Evolutionary conservation across 495 filamentous ascomycete species (phyloP), one percentile per base, ranked within the genome.

Genomic region (Rhypophila decipiens): DNA sequence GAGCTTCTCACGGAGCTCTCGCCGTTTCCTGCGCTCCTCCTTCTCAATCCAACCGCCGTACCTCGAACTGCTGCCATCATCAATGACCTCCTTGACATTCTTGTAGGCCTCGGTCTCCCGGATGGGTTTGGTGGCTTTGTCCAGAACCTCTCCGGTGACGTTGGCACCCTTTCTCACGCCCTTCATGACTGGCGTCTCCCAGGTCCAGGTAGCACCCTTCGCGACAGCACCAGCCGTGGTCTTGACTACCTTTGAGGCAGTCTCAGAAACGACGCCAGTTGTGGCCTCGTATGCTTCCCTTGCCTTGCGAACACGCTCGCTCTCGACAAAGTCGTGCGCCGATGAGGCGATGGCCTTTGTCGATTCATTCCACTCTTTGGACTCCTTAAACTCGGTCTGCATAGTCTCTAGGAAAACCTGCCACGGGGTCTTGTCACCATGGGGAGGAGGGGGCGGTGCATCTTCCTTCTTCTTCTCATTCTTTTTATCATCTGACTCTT

Each of bases 311-410:
- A 98, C 83, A n/a, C 82, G 86, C 62, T 95, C 89, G 58, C 85
- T 96, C 64, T 97, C 93, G n/a, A 81, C 85, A 60, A 98, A 89
- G 50, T 96, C 78, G 55, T 95, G 84, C 20, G 88, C 90, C 0
- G 84, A 86, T 31, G 86, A 85, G 11, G 88, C 88, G 10, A 98
- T 77, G 43, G 90, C 88, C 64, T 97, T 96, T 15, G 90, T 98
- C 36, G 88, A 95, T 56, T 98, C 93, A 58, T 97, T 93, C 93
- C 94, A 98, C 66, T 98, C 93, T 63, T 97, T 95, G 15, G 93
- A 97, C 22, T 90, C 86, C 61, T 96, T 90, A 68, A 98, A 93
- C 62, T 97, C 93, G 42, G 75, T 73, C 58, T 87, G 80, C 64
- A 98, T 79, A 44, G 93, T 98, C 56, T 98, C 93, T 50, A 88